phyloP scores from a whole-genome alignment of 257 asterid species.

The Scutellaria barbata region DNA sequence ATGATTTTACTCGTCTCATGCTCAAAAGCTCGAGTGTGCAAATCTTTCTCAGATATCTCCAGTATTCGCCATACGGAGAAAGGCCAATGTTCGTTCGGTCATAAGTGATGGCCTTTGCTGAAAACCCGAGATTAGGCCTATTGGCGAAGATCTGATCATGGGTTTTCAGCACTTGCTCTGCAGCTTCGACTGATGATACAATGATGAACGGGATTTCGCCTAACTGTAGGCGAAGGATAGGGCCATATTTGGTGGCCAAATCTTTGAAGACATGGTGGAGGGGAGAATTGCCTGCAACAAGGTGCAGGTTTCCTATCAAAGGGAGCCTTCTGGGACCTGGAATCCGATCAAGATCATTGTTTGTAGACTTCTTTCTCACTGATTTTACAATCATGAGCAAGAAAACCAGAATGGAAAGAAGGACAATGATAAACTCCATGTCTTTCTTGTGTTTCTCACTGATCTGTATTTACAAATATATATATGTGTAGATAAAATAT shows the following conservation, averaged over 20 bases:
- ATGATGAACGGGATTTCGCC: not conserved
- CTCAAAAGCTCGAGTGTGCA: slow-evolving; percentile 29
- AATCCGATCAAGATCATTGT: not conserved
- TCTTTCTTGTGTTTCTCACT: no score
- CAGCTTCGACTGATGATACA: not conserved
- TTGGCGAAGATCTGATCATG: not conserved
- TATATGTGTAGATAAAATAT: no score
- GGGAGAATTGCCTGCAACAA: not conserved
- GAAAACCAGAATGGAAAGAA: not conserved
- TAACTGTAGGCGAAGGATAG: not conserved
- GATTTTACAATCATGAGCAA: not conserved
- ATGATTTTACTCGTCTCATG: slow-evolving; percentile 6
- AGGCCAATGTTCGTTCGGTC: slow-evolving; percentile 4
- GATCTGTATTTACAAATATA: no score
- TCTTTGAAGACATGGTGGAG: not conserved
- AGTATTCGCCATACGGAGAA: slow-evolving; percentile 23
- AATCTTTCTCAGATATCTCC: slow-evolving; percentile 20
- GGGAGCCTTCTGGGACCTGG: slow-evolving; percentile 1
- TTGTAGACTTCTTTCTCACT: not conserved
- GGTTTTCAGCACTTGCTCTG: not conserved
- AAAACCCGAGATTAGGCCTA: not conserved
- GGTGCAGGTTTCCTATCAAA: not conserved
- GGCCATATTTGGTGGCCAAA: not conserved
- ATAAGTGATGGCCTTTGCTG: not conserved
- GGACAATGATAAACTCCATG: not conserved